These are phyloP conservation scores for Sporothrix sp. DNA, from an alignment of 2,329 filamentous ascomycete genomes.

Conservation along the genomic window DNA sequence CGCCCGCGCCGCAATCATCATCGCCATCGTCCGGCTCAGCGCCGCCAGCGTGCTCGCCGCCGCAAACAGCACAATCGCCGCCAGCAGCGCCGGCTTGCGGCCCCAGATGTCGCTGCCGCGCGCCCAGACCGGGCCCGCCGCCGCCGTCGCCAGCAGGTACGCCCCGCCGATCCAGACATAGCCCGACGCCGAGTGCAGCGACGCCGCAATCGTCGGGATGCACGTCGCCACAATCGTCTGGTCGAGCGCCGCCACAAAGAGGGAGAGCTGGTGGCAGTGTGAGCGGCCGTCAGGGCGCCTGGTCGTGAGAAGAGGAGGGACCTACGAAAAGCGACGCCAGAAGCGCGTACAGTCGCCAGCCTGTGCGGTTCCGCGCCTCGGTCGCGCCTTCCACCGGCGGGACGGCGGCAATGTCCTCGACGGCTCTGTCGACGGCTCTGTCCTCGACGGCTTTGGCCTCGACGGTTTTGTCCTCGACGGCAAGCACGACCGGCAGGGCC, in stretches of 20 bases:
- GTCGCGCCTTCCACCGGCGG: slow-evolving; percentile 1
- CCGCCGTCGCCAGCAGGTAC: slow-evolving; percentile 16
- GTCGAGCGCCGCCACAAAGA: slow-evolving; percentile 46
- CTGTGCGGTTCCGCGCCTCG: not conserved
- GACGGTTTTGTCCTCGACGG: not conserved
- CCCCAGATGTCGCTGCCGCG: slow-evolving; percentile 28
- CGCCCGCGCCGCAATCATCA: slow-evolving; percentile 22
- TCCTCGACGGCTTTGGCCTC: not conserved
- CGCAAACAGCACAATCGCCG: slow-evolving; percentile 28
- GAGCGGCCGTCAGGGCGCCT: no score
- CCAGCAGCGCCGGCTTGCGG: slow-evolving; percentile 28
- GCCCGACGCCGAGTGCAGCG: slow-evolving; percentile 14
- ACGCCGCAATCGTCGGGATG: slow-evolving; percentile 15
- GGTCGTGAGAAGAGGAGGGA: not conserved
- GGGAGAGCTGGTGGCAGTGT: slow-evolving; percentile 12
- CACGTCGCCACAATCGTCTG: slow-evolving; percentile 29
- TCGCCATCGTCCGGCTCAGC: slow-evolving; percentile 15
- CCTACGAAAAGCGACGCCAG: slow-evolving; percentile 9
- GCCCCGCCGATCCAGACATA: slow-evolving; percentile 18
- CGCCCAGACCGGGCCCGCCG: slow-evolving; percentile 26
- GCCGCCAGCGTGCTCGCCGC: slow-evolving; percentile 27
- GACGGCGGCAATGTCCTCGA: not conserved
- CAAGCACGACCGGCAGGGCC: not conserved
- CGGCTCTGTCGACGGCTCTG: not conserved
- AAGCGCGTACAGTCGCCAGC: slow-evolving; percentile 11